Evolutionary conservation across 2,329 filamentous ascomycete genomes (phyloP).

Genomic region (Aspergillus alliaceus): DNA sequence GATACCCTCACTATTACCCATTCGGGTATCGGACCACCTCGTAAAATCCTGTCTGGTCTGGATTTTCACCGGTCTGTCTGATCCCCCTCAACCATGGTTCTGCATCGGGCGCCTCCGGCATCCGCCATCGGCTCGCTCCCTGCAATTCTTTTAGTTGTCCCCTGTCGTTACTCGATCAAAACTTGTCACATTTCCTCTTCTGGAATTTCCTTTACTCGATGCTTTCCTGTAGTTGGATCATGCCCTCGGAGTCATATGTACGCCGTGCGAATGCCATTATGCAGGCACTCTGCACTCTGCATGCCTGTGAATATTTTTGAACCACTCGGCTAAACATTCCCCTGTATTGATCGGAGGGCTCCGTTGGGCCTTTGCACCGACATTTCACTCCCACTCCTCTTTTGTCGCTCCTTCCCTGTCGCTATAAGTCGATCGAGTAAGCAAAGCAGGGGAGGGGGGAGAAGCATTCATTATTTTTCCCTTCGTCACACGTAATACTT

Average conservation of each 20-base stretch:
- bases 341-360: background rate
- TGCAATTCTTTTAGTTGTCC: conserved; percentile 7
- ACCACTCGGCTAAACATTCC: background rate
- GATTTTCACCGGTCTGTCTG: background rate
- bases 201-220: conserved; percentile 20
- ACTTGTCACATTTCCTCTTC: conserved; percentile 22
- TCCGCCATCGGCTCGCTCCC: conserved; percentile 16
- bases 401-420: background rate
- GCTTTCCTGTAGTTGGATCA: background rate
- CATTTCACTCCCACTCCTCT: background rate
- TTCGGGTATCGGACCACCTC: conserved; percentile 11
- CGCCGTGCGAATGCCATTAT: background rate
- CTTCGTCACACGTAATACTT: too few species aligned
- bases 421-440: background rate
- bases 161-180: conserved; percentile 30
- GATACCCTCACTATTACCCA: conserved; percentile 26
- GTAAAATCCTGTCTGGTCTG: background rate
- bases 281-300: background rate
- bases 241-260: background rate
- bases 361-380: too few species aligned
- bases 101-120: conserved; percentile 31
- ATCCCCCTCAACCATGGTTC: conserved; percentile 15
- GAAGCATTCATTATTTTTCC: too few species aligned
- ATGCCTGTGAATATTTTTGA: background rate
- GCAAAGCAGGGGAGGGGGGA: too few species aligned